A percentile compares a stretch with the other conserved stretches of the same genome.
Evolutionary conservation across 306 rosid species (phyloP).

Genomic region (Elaeagnus macrophylla): DNA sequence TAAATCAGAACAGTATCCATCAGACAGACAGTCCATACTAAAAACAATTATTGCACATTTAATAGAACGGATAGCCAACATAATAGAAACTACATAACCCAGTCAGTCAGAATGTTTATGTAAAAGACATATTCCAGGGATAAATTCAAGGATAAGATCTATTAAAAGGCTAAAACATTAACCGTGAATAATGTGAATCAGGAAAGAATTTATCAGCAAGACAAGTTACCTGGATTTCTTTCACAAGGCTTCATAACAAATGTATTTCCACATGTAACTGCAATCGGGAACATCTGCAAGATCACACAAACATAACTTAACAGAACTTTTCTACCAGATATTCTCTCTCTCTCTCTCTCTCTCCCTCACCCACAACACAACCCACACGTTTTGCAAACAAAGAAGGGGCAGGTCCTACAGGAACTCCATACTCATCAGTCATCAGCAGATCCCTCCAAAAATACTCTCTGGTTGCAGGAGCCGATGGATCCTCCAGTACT

Average conservation of each 20-base stretch:
- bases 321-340: not conserved
- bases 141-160: not conserved
- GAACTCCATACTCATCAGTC: not conserved
- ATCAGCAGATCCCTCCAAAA: not conserved
- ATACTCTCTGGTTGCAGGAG: not conserved
- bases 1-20: not conserved
- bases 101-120: not conserved
- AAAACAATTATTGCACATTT: not conserved
- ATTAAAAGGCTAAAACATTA: not conserved
- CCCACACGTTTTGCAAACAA: slow-evolving; percentile 3
- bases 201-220: slow-evolving; percentile 6
- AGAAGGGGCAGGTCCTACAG: not conserved
- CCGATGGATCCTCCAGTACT: not conserved
- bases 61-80: not conserved
- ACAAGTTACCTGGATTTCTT: slow-evolving; percentile 47
- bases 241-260: slow-evolving; percentile 69
- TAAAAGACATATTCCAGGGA: not conserved
- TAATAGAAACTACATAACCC: not conserved
- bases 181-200: not conserved
- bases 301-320: slow-evolving; percentile 12
- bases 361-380: slow-evolving; percentile 2
- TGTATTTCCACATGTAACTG: slow-evolving; percentile 70
- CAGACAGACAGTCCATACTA: not conserved
- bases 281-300: slow-evolving; percentile 66
- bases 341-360: not conserved